phyloP scores from a whole-genome alignment of 2,329 filamentous ascomycete genomes.

The Ophiocordyceps camponoti-leonardi region DNA sequence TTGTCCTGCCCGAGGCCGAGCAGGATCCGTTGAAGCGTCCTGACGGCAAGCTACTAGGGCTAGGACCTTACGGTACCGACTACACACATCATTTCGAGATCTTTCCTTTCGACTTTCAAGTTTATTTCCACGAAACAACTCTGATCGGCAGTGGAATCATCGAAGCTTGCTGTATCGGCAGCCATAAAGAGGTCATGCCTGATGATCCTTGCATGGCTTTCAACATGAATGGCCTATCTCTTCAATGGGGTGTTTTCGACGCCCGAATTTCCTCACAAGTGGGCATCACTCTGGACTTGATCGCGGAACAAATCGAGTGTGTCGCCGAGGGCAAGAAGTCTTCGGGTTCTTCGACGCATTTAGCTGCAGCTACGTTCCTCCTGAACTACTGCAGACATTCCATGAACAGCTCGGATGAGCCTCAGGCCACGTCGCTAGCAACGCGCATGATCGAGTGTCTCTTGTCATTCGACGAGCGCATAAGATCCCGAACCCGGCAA shows the following conservation, averaged over 20 bases:
- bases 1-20: conserved; percentile 3
- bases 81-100: conserved; percentile 47
- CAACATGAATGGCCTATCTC: conserved; percentile 26
- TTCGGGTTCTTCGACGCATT: conserved; percentile 4
- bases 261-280: conserved; percentile 42
- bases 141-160: conserved; percentile 38
- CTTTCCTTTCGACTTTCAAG: conserved; percentile 36
- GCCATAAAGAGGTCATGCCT: conserved; percentile 11
- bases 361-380: conserved; percentile 24
- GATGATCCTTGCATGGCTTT: conserved; percentile 20
- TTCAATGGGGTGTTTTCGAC: conserved; percentile 41
- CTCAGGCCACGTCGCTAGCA: conserved; percentile 22
- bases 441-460: conserved; percentile 26
- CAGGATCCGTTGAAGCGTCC: conserved; percentile 4
- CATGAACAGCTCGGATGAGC: conserved; percentile 19
- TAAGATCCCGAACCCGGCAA: conserved; percentile 6
- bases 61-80: conserved; percentile 42
- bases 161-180: conserved; percentile 17
- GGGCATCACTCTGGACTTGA: conserved; percentile 42
- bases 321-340: neutral
- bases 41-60: conserved; percentile 23
- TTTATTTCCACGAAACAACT: conserved; percentile 43
- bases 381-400: conserved; percentile 28
- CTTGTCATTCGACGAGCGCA: conserved; percentile 18
- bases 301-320: conserved; percentile 27